Percentiles rank a stretch among this genome's conserved stretches.
Evolutionary conservation across 75 land plant species (phyloP).

Genomic region (Pinus albicaulis): DNA sequence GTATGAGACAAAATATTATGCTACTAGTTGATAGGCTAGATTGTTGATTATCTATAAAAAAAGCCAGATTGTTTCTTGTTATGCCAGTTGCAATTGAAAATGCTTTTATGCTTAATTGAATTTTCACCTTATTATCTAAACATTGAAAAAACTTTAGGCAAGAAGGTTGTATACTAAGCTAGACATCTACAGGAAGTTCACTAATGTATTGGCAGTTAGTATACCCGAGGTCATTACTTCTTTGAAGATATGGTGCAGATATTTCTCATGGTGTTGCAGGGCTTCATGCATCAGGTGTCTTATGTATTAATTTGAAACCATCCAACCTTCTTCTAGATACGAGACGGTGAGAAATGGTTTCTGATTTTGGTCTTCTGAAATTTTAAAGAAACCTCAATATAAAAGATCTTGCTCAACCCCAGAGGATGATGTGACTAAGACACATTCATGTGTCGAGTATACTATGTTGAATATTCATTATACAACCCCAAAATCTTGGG

Average conservation of each 20-base stretch:
- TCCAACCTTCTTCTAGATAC: slow-evolving; percentile 82
- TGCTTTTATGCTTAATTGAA: no score
- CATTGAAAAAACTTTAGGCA: no score
- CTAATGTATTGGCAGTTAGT: no score
- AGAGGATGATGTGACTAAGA: slow-evolving; percentile 44
- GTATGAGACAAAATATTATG: no score
- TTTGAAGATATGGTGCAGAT: slow-evolving; percentile 85
- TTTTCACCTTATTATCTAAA: no score
- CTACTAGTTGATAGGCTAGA: no score
- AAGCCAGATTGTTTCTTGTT: no score
- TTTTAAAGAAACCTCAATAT: slow-evolving; percentile 73
- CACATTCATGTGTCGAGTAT: slow-evolving; percentile 86
- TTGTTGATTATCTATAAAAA: no score
- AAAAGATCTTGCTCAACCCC: slow-evolving; percentile 39
- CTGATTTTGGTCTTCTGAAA: slow-evolving; percentile 85
- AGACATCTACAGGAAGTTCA: no score
- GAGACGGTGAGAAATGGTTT: slow-evolving; percentile 75
- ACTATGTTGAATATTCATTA: slow-evolving; percentile 85
- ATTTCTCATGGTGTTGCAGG: slow-evolving; percentile 92
- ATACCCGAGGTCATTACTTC: no score
- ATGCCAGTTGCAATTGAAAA: no score
- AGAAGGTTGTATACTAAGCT: no score
- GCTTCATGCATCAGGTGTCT: slow-evolving; percentile 91
- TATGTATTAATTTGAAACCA: slow-evolving; percentile 88
- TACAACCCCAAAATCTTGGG: slow-evolving; percentile 95